Base-by-base conservation (phyloP, 768 basidiomycete species). In the Agaricus blazei region DNA sequence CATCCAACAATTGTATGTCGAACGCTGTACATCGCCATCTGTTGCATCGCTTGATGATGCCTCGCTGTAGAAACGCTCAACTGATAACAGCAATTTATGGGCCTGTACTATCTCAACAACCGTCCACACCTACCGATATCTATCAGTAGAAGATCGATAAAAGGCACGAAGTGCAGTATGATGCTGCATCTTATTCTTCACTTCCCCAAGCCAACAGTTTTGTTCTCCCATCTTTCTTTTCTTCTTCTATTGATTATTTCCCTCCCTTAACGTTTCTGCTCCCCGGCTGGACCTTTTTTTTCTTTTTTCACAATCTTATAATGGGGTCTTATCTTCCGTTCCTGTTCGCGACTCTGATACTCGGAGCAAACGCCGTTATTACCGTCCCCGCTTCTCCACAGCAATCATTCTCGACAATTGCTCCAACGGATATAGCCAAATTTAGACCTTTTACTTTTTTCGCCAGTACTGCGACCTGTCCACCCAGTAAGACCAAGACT, bases 391-490 rank as follows among this genome's bases (percentile, higher is more conserved):
- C 45, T 26, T 12, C 51, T 29, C 41, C 41, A 12, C 60, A 62
- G 19, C 55, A 54, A 36, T 38, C 44, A 23, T 73, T 79, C 57
- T 68, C 69, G 1, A 56, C 73, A 4, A 63, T 80, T 50, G 62
- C 69, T 38, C 57, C 70, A 3, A 19, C 74, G 0, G 71, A 80
- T 60, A 71, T 83, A 11, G 59, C 67, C 23, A 34, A 60, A 9
- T 82, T 73, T 62, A 74, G 62, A 28, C 70, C 80, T 0, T 82
- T 75, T 65, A 72, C 81, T 0, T 67, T 66, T 56, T 81, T 76
- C 57, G 79, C 82, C 1, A 71, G 72, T 29, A 63, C 80, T 6
- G 81, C 70, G 0, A 80, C 79, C 58, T 84, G 82, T 55, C 40
- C 62, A 6, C 66, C 79, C 15, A 48, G 69, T 1, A 58, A 65